A percentile compares a stretch with the other conserved stretches of the same genome.
These are phyloP conservation scores for Colletotrichum sp. DNA, from an alignment of 2,329 filamentous ascomycete species.

Conservation along the genomic window DNA sequence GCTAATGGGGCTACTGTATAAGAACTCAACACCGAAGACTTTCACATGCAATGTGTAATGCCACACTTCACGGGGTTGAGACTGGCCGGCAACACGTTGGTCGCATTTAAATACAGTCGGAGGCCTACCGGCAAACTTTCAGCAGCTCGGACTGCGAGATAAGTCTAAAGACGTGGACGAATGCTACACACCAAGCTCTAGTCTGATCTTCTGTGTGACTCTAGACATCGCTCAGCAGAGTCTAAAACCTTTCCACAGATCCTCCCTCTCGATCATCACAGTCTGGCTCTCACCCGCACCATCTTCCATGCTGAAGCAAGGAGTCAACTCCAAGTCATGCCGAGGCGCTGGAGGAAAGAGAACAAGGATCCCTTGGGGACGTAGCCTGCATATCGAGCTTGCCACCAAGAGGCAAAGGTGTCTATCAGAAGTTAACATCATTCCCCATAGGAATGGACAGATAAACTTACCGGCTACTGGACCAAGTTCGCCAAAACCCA, in stretches of 20 bases:
- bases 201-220: rapidly evolving
- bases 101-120: not conserved
- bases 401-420: slow-evolving; percentile 6
- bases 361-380: slow-evolving; percentile 6
- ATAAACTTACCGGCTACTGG: not conserved
- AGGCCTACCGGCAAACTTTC: not conserved
- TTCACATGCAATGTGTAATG: not conserved
- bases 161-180: not conserved
- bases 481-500: slow-evolving; percentile 15
- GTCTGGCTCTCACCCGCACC: not conserved
- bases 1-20: rapidly evolving
- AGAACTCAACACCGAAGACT: not conserved
- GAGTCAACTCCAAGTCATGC: slow-evolving; percentile 6
- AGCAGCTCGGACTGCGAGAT: not conserved
- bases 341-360: not conserved
- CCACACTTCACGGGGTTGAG: not conserved
- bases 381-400: slow-evolving; percentile 5
- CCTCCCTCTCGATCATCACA: not conserved
- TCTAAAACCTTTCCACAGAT: rapidly evolving
- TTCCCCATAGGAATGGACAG: too few relatives aligned
- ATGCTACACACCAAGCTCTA: not conserved
- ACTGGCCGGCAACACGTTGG: rapidly evolving
- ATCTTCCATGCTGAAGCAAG: not conserved
- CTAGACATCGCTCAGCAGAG: rapidly evolving
- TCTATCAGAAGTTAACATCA: not conserved